Evolutionary conservation across 495 filamentous ascomycete species (phyloP).

Genomic region (Podospora appendiculata): DNA sequence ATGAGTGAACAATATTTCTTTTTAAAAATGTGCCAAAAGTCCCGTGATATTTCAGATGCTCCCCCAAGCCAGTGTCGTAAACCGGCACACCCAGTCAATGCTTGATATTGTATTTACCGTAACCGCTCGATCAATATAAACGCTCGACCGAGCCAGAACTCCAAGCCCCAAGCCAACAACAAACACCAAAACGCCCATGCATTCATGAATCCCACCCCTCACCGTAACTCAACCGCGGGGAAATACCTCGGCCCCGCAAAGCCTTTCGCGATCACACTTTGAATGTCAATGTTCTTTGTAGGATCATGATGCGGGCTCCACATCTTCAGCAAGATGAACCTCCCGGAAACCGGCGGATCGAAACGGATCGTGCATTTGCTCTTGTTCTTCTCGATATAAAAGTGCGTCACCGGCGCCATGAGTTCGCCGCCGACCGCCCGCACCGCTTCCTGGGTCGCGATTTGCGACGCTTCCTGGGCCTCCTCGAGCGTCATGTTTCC

Average conservation of each 20-base stretch:
- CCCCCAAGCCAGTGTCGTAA: too few species aligned
- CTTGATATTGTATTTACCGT: too few species aligned
- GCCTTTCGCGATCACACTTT: constrained; percentile 70
- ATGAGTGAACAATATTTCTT: too few species aligned
- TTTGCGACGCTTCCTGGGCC: constrained; percentile 43
- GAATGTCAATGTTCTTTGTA: constrained; percentile 71
- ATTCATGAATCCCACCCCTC: not conserved
- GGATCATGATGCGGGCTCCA: constrained; percentile 61
- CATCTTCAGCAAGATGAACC: constrained; percentile 76
- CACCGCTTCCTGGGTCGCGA: constrained; percentile 48
- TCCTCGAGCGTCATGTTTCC: constrained; percentile 35
- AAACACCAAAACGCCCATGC: not conserved
- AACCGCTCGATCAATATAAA: too few species aligned
- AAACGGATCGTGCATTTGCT: constrained; percentile 83
- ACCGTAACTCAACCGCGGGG: constrained; percentile 23
- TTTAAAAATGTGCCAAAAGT: too few species aligned
- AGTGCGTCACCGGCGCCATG: constrained; percentile 65
- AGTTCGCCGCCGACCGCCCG: constrained; percentile 44
- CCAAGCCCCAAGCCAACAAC: too few species aligned
- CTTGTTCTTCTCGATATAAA: constrained; percentile 72
- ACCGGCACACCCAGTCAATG: too few species aligned
- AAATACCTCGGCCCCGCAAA: constrained; percentile 79
- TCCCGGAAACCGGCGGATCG: constrained; percentile 76
- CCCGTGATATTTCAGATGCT: too few species aligned
- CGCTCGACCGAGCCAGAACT: not conserved